Percentiles rank a stretch among this genome's conserved stretches.
phyloP scores from a whole-genome alignment of 768 basidiomycete species.

The Agrocybe chaxingu region DNA sequence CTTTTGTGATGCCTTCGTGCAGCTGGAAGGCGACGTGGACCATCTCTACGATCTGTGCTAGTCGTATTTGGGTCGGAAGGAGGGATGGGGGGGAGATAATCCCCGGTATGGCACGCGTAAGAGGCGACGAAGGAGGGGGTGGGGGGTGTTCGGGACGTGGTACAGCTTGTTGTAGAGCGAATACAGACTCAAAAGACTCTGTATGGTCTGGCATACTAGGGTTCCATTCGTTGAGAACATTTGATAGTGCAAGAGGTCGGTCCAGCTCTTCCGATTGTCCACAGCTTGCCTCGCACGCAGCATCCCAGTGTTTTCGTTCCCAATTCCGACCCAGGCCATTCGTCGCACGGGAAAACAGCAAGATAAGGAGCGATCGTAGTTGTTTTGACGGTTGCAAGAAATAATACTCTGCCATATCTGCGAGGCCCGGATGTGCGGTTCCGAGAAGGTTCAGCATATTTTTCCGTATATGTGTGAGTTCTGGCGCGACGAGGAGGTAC shows the following conservation, averaged over 20 bases:
- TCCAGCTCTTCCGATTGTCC: conserved; percentile 63
- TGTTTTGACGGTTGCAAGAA: conserved; percentile 89
- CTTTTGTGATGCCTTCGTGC: conserved; percentile 88
- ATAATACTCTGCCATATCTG: conserved; percentile 88
- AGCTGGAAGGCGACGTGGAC: conserved; percentile 93
- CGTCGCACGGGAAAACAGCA: conserved; percentile 88
- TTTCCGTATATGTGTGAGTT: conserved; percentile 68
- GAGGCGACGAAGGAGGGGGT: conserved; percentile 18
- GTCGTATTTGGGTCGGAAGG: conserved; percentile 85
- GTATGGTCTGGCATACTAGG: conserved; percentile 80
- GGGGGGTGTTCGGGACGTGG: conserved; percentile 30
- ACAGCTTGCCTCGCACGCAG: conserved; percentile 51
- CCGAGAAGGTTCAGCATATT: conserved; percentile 79
- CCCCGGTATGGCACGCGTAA: conserved; percentile 14
- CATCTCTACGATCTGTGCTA: conserved; percentile 98
- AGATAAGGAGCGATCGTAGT: conserved; percentile 82
- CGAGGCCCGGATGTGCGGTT: conserved; percentile 83
- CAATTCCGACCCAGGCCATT: conserved; percentile 81
- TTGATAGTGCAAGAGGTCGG: conserved; percentile 71
- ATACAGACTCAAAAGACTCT: conserved; percentile 60
- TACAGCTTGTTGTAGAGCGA: conserved; percentile 42
- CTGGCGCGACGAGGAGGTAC: conserved; percentile 63
- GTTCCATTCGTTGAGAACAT: conserved; percentile 90
- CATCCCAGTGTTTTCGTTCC: conserved; percentile 56
- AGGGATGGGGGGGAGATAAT: conserved; percentile 38